phyloP scores from a whole-genome alignment of 163 green algal species.

The Chlorella variabilis region DNA sequence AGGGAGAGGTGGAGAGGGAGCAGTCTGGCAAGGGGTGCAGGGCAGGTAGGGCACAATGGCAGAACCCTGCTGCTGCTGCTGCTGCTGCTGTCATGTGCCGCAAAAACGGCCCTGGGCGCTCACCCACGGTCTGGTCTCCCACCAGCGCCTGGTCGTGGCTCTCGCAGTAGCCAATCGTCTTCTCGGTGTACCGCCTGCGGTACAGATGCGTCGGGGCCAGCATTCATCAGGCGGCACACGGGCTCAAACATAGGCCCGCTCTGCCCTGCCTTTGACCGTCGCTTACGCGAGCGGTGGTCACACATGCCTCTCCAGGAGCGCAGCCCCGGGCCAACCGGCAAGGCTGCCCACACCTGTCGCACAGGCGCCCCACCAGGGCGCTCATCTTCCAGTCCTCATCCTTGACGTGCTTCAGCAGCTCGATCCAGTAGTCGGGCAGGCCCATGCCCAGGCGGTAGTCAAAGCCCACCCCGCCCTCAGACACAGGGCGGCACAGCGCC shows the following conservation, averaged over 20 bases:
- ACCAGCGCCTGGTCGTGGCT: conserved; percentile 93
- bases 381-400: conserved; percentile 83
- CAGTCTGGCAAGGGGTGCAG: conserved; percentile 26
- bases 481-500: conserved; percentile 78
- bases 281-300: too few relatives aligned
- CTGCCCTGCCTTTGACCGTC: too few relatives aligned
- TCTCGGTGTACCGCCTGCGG: conserved; percentile 79
- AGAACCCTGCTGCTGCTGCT: too few relatives aligned
- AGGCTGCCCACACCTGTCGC: conserved; percentile 59
- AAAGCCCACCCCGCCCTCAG: conserved; percentile 68
- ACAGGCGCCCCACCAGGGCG: conserved; percentile 84
- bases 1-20: background rate
- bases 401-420: conserved; percentile 79
- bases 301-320: too few relatives aligned
- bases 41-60: too few relatives aligned
- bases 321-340: too few relatives aligned
- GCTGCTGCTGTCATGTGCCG: too few relatives aligned
- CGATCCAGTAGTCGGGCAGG: conserved; percentile 93
- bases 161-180: conserved; percentile 92
- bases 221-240: too few relatives aligned
- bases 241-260: too few relatives aligned
- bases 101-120: background rate
- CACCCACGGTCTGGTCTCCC: conserved; percentile 83
- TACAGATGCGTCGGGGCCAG: conserved; percentile 44
- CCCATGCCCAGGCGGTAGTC: conserved; percentile 98